Base-by-base conservation (phyloP, 495 filamentous ascomycete genomes). In the Penicillium dipodomyicola region DNA sequence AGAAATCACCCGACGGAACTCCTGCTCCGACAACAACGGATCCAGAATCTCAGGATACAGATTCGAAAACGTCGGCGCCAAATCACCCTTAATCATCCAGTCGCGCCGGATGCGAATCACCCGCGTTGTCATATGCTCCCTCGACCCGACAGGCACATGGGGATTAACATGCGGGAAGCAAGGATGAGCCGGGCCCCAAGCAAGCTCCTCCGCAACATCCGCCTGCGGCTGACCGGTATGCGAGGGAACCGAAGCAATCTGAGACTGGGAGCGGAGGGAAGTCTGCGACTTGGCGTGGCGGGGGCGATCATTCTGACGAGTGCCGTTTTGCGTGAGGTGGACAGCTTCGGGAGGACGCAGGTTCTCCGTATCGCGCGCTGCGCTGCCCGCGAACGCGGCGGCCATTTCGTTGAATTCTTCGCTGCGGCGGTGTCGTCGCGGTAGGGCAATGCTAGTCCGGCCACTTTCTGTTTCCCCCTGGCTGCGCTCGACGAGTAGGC, bases 31-130 rank as follows among this genome's bases (percentile, higher is more conserved):
- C 5, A 94, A 70, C 42, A 89, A 82, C 3, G 92, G 91, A 57
- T 96, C 91, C 12, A 99, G 75, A 53, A 97, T 95, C 61, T 97
- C 94, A 0, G 94, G 94, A 61, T 97, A 99, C 1, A 96, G 80
- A 59, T 96, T 96, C 7, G 89, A 92, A 65, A 92, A 97, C 0
- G 89, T 88, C 17, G 94, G 94, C 8, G 92, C 91, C n/a, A 96
- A 76, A 68, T 99, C 94, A 5, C 92, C 95, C 41, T 82, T 81
- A 20, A 89, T 67, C 79, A 97, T 87, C 89, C 91, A 99, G 69
- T 97, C 94, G 23, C 94, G 80, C 23, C 83, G 80, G 49, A 99
- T 87, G 2, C 94, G 87, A 67, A 99, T 97, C 50, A 99, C 87
- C 56, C 92, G 85, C 15, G 94, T 99, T 7, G 76, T 84, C 42